Conservation (phyloP, 345 rosid genomes). For the Euphorbia lathyris region DNA sequence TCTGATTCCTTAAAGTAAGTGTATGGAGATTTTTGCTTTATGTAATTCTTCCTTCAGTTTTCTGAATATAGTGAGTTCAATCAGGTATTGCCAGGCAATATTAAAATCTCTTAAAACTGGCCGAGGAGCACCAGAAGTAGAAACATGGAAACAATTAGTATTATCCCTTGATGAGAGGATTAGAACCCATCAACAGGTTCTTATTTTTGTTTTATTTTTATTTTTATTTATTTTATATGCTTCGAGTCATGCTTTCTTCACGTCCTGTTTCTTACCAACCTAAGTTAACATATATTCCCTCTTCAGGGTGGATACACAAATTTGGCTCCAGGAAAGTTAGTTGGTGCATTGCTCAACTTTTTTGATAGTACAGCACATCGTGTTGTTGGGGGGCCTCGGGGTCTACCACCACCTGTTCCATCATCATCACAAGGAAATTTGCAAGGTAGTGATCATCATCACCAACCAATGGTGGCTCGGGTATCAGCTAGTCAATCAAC, state of each 20-base stretch:
- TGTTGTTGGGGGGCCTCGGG: slow-evolving; percentile 78
- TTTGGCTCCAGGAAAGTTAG: slow-evolving; percentile 70
- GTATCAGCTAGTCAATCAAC: slow-evolving; percentile 73
- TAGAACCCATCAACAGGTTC: slow-evolving; percentile 71
- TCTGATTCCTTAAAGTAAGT: slow-evolving; percentile 92
- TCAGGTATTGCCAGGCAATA: slow-evolving; percentile 77
- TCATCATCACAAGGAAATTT: slow-evolving; percentile 36
- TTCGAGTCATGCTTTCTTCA: not conserved
- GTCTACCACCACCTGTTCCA: slow-evolving; percentile 61
- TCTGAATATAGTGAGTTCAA: slow-evolving; percentile 26
- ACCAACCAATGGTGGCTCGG: slow-evolving; percentile 42
- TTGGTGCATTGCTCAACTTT: slow-evolving; percentile 72
- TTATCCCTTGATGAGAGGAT: slow-evolving; percentile 71
- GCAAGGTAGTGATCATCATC: slow-evolving; percentile 41
- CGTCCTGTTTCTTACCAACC: not conserved
- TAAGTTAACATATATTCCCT: slow-evolving; percentile 14
- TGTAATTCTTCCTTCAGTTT: slow-evolving; percentile 19
- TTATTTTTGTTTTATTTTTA: not conserved
- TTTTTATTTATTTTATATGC: not conserved
- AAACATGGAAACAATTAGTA: slow-evolving; percentile 57
- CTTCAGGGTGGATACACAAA: slow-evolving; percentile 76
- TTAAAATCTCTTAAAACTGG: slow-evolving; percentile 64
- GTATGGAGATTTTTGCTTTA: slow-evolving; percentile 6
- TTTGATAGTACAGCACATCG: slow-evolving; percentile 76
- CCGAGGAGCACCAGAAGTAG: slow-evolving; percentile 65